phyloP scores from a whole-genome alignment of 1,139 yeast genomes.

The Pichia norvegensis region DNA sequence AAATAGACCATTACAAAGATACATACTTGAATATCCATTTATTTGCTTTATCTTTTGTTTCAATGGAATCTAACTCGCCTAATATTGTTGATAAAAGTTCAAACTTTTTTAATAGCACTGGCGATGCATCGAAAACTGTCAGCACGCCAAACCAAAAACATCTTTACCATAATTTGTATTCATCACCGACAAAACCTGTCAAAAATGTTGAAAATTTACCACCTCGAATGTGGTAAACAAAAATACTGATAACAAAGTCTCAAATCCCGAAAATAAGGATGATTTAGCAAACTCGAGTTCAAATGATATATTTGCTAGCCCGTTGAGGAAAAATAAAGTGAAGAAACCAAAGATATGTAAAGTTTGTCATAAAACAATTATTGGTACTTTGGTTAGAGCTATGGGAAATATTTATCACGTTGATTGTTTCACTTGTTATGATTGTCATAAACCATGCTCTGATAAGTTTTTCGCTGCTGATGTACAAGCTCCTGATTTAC shows the following conservation, averaged over 20 bases:
- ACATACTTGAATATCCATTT: not conserved
- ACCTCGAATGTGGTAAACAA: too few relatives aligned
- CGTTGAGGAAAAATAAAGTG: conserved; percentile 2
- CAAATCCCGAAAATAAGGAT: not conserved
- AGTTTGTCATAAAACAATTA: conserved; percentile 57
- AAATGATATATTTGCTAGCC: conserved; percentile 2
- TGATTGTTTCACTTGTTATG: conserved; percentile 78
- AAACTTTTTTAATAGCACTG: too few relatives aligned
- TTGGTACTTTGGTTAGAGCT: conserved; percentile 83
- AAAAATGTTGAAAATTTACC: not conserved
- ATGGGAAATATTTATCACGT: conserved; percentile 74
- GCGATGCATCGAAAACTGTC: not conserved
- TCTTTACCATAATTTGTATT: conserved; percentile 11
- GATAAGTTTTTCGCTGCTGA: conserved; percentile 60
- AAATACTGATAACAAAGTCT: not conserved
- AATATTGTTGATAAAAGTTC: too few relatives aligned
- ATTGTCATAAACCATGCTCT: conserved; percentile 71
- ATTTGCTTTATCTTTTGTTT: too few relatives aligned
- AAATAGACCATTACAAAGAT: too few relatives aligned
- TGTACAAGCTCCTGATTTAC: conserved; percentile 17
- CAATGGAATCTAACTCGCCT: not conserved
- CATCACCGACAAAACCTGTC: conserved; percentile 9
- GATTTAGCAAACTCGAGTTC: not conserved
- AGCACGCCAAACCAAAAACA: conserved; percentile 5
- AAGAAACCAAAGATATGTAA: conserved; percentile 37